These are phyloP conservation scores for Daldinia vernicosa DNA, from an alignment of 495 filamentous ascomycete species.

Conservation along the genomic window DNA sequence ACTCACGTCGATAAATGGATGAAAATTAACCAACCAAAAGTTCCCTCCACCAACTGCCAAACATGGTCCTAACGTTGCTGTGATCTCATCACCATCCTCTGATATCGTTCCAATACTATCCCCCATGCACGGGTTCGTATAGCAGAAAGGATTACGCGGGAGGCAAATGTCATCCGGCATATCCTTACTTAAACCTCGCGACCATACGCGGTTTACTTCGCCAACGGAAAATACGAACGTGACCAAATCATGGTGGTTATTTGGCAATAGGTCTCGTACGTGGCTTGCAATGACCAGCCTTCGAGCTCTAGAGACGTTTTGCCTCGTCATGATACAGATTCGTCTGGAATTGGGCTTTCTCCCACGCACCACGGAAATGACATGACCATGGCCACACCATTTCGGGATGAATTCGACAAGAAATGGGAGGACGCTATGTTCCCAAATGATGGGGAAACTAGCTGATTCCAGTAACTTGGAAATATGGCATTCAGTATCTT, in stretches of 20 bases:
- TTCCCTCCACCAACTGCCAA: constrained; percentile 32
- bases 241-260: constrained; percentile 23
- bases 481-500: constrained; percentile 30
- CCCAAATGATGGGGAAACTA: constrained; percentile 46
- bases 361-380: constrained; percentile 46
- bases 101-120: constrained; percentile 45
- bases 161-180: constrained; percentile 44
- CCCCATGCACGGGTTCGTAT: constrained; percentile 44
- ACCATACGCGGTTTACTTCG: constrained; percentile 43
- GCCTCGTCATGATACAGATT: constrained; percentile 44
- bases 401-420: constrained; percentile 46
- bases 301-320: constrained; percentile 34
- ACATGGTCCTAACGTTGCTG: constrained; percentile 45
- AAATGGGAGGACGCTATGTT: constrained; percentile 47
- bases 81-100: constrained; percentile 39
- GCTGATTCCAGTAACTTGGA: constrained; percentile 39
- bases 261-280: constrained; percentile 44
- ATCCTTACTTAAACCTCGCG: constrained; percentile 38
- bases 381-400: constrained; percentile 47
- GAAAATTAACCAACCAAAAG: constrained; percentile 46
- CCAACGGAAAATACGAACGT: constrained; percentile 43
- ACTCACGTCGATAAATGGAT: constrained; percentile 43
- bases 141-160: constrained; percentile 46
- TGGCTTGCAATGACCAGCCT: constrained; percentile 43
- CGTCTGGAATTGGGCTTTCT: constrained; percentile 38